Percentiles rank a stretch among this genome's conserved stretches.
Conservation (phyloP, 2,329 filamentous ascomycete genomes). For the Purpureocillium takamizusanense region DNA sequence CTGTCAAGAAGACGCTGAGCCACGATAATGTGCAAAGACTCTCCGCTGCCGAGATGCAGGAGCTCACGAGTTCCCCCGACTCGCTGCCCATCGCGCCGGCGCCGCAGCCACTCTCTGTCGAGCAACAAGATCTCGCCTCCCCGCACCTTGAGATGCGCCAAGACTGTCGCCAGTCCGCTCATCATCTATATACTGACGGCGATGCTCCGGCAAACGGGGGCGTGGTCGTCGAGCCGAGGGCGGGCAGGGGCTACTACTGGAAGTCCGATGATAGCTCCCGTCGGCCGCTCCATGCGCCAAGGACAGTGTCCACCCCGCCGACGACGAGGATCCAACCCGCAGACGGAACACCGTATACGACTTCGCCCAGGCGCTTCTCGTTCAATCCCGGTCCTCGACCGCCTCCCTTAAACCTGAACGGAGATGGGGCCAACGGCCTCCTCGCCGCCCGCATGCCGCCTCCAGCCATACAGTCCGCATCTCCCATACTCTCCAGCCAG, state of each 20-base stretch:
- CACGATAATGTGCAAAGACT: constrained; percentile 41
- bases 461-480: constrained; percentile 7
- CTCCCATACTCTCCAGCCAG: neutral
- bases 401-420: constrained; percentile 34
- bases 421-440: constrained; percentile 13
- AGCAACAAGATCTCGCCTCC: constrained; percentile 26
- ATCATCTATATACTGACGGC: constrained; percentile 15
- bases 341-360: constrained; percentile 13
- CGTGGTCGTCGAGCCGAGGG: constrained; percentile 13
- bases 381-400: constrained; percentile 36
- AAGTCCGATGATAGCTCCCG: constrained; percentile 15
- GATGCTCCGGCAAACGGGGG: constrained; percentile 10
- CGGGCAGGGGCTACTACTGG: constrained; percentile 1
- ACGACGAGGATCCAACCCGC: constrained; percentile 29
- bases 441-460: constrained; percentile 8
- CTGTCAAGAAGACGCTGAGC: constrained; percentile 20
- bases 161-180: constrained; percentile 17
- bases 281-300: constrained; percentile 23
- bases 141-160: constrained; percentile 18
- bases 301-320: constrained; percentile 45
- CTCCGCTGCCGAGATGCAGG: constrained; percentile 49
- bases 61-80: constrained; percentile 46
- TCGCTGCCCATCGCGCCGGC: constrained; percentile 45
- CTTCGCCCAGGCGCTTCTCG: constrained; percentile 38
- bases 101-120: constrained; percentile 25